Base-by-base conservation (phyloP, 306 rosid genomes). In the Gastrolobium bilobum region DNA sequence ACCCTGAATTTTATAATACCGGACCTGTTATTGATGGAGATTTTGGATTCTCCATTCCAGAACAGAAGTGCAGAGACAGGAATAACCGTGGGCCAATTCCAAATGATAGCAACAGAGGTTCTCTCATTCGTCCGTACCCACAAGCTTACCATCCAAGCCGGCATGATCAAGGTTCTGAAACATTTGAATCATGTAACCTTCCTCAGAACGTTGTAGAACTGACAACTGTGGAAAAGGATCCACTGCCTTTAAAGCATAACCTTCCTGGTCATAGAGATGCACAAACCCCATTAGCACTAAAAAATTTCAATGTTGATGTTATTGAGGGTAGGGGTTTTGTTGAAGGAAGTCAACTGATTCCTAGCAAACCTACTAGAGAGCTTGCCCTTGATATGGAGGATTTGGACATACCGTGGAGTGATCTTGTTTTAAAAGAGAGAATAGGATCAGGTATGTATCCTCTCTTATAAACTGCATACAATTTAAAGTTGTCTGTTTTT, bases 321-420 rank as follows among this genome's bases (percentile, higher is more conserved):
- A 4, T 72, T 10, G 72, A 38, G 63, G 82, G 62, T 59, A 57
- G 80, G 10, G 75, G 81, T 84, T 81, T 86, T 66, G 68, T n/a
- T 52, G 88, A 81, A 73, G 92, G 88, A 66, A 84, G 68, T 44
- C 88, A 82, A 82, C 62, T 63, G 40, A 53, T 85, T 83, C 82
- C 91, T 52, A 60, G 66, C 58, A 84, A 63, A 70, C 82, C 80
- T 26, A 77, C 84, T 75, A 86, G 79, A 57, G 85, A 87, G 62
- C 62, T 86, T 70, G 51, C 73, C 68, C 78, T 90, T 37, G 90
- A 83, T 48, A 59, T 88, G 72, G 96, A 88, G 75, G 96, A 92
- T 82, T 85, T 92, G 80, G 87, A 86, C 83, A 91, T 93, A 66
- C 92, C 96, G 3, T 93, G 96, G 97, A 74, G 37, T 44, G 97